Percentiles rank a stretch among this genome's conserved stretches.
phyloP scores from a whole-genome alignment of 331 rosid genomes.

The Quercus lobata region DNA sequence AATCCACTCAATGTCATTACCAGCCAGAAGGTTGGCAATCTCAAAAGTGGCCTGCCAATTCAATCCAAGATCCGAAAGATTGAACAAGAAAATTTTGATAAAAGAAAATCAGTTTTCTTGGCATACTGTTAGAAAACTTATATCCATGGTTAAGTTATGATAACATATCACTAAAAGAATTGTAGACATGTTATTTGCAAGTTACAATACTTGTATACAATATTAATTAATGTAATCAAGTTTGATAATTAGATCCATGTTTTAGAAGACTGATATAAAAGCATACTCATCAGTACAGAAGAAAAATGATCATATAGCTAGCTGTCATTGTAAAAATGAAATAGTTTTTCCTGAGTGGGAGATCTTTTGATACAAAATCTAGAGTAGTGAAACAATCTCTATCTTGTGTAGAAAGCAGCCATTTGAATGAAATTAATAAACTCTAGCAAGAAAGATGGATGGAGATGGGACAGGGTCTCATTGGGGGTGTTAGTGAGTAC shows the following conservation, averaged over 20 bases:
- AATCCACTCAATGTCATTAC: slow-evolving; percentile 88
- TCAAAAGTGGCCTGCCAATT: slow-evolving; percentile 85
- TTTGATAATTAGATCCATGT: background rate
- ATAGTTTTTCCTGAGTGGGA: background rate
- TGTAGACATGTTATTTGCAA: background rate
- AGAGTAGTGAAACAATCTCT: background rate
- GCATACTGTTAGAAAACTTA: background rate
- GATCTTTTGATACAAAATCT: background rate
- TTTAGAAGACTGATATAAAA: background rate
- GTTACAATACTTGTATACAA: background rate
- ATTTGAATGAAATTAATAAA: background rate
- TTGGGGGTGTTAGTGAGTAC: background rate
- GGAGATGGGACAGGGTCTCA: background rate
- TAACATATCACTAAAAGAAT: background rate
- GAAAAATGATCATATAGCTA: background rate
- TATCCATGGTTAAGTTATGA: background rate
- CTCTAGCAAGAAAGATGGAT: background rate
- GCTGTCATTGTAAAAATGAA: background rate
- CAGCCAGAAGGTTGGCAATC: slow-evolving; percentile 85
- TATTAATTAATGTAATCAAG: background rate
- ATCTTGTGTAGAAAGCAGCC: background rate
- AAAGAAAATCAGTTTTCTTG: background rate
- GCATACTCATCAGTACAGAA: background rate
- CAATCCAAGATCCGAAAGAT: slow-evolving; percentile 13
- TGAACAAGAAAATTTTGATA: background rate